Evolutionary conservation across 192 early-diverging fungal species (phyloP).

Genomic region (Haplosporangium gracile): DNA sequence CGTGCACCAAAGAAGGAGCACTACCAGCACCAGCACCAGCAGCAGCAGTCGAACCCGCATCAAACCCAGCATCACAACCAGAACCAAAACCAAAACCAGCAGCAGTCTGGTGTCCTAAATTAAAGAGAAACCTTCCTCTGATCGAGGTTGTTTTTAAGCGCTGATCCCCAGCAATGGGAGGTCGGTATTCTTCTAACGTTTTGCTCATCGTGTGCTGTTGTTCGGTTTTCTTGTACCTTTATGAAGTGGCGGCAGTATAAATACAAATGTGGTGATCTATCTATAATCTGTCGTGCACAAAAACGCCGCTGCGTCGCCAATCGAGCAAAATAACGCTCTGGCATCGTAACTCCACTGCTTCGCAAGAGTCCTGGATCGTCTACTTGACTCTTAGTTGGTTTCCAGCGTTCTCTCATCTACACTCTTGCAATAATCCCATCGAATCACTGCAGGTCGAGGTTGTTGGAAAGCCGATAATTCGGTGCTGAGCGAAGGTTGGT

Average conservation of each 20-base stretch:
- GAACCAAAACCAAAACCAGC: not conserved
- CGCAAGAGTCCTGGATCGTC: too few species aligned
- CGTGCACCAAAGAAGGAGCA: slow-evolving; percentile 8
- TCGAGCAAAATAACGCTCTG: too few species aligned
- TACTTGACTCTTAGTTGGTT: too few species aligned
- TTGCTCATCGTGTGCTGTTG: not conserved
- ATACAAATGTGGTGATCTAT: not conserved
- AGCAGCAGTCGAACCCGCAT: slow-evolving; percentile 7
- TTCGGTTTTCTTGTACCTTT: not conserved
- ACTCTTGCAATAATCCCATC: too few species aligned
- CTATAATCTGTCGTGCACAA: not conserved
- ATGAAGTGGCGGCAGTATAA: not conserved
- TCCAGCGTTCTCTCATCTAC: too few species aligned
- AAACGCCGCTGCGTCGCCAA: not conserved
- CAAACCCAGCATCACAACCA: not conserved
- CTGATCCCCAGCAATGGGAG: not conserved
- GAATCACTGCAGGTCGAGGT: not conserved
- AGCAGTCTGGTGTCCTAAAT: not conserved
- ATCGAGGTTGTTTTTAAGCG: not conserved
- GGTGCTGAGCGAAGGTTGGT: too few species aligned
- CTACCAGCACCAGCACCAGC: slow-evolving; percentile 1
- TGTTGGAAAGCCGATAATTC: too few species aligned
- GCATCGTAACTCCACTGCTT: too few species aligned
- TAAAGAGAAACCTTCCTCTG: not conserved
- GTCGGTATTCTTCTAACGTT: not conserved